Evolutionary conservation across 202 grass and related monocot genomes (phyloP), one percentile per base, ranked within the genome.

Genomic region (Elaeis oleifera): DNA sequence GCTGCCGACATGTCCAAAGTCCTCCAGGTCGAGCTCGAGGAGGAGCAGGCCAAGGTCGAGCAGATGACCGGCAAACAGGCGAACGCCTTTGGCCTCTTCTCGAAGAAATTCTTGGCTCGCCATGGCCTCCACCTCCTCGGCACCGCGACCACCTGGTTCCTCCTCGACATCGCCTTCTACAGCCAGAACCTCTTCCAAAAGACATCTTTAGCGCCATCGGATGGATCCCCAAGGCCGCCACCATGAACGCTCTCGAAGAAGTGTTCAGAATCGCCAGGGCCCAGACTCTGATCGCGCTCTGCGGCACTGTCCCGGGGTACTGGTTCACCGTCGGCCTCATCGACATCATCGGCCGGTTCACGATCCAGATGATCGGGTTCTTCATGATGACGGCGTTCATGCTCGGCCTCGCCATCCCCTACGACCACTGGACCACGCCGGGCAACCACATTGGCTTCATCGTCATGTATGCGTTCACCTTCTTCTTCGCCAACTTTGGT

Each of bases 151-250:
- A 85, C 81, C 7, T 95, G 90, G 85, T 72, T 95, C 51, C 74
- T 89, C 5, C 82, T 95, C 44, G 90, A 95, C 81, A 76, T 89
- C 19, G 89, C 85, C 39, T 95, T 89, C 76, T 89, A 95, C 64
- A 76, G 70, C 6, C 85, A 95, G 83, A 95, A 95, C 67, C 63
- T 95, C 53, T 95, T 95, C 85, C 85, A 89, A 67, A 89, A 62
- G 90, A 95, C 76, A 95, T 95, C 51, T 86, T 89, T 51, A 81
- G 76, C 80, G 90, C 85, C 1, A 76, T 95, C 32, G 79, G 82
- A 0, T 89, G 82, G 90, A 89, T 86, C 23, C 85, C 85, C 0
- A 86, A 74, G 80, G 64, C 85, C 36, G 59, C 76, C 9, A 83
- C 79, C 8, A 95, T 95, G 79, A 80, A 58, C 53, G 84, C 89